Percentiles rank a stretch among this genome's conserved stretches.
These are phyloP conservation scores for Diaporthe citriasiana DNA, from an alignment of 2,329 filamentous ascomycete genomes.

Conservation along the genomic window DNA sequence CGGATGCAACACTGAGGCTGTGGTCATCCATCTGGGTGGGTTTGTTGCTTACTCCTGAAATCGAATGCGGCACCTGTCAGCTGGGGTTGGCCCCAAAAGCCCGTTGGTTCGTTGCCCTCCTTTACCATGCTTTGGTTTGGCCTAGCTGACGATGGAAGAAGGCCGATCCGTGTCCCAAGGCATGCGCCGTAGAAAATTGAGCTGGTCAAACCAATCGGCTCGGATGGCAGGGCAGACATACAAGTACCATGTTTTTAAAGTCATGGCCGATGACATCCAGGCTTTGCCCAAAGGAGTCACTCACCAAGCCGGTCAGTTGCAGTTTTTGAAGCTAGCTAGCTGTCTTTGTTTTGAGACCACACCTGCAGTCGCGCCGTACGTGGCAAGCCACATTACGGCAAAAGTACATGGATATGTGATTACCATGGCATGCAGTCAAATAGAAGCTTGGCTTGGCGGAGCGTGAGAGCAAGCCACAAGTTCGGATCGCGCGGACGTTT, in stretches of 20 bases:
- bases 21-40: not conserved
- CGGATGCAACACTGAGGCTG: not conserved
- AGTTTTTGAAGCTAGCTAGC: not conserved
- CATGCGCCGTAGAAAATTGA: not conserved
- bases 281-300: not conserved
- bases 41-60: constrained; percentile 36
- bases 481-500: not conserved
- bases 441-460: not conserved
- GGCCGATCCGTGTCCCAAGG: too few relatives aligned
- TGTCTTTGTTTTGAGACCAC: not conserved
- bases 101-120: not conserved
- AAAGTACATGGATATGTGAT: not conserved
- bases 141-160: not conserved
- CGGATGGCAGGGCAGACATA: too few relatives aligned
- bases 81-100: constrained; percentile 29
- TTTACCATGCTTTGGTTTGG: not conserved
- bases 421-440: not conserved
- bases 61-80: constrained; percentile 35
- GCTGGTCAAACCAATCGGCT: not conserved
- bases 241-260: not conserved
- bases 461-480: not conserved
- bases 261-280: not conserved
- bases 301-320: constrained; percentile 2
- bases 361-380: not conserved
- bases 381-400: not conserved